Conservation (phyloP, 345 rosid genomes). For the Rhodamnia rubescens region DNA sequence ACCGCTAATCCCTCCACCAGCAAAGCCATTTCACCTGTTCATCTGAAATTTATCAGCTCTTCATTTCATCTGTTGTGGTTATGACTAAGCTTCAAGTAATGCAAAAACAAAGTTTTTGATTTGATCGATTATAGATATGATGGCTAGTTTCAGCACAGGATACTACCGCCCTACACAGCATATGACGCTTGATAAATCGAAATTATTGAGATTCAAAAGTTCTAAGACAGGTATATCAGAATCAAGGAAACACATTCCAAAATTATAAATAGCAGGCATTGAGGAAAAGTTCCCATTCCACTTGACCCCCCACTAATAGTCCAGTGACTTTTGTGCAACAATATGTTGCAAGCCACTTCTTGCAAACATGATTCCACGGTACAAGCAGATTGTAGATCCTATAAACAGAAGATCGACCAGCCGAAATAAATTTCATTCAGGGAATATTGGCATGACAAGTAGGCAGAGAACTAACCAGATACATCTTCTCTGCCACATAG, state of each 20-base stretch:
- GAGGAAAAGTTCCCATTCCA: not conserved
- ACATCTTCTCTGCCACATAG: constrained; percentile 12
- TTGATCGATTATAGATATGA: not conserved
- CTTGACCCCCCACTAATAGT: not conserved
- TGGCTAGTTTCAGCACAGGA: not conserved
- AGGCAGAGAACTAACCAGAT: constrained; percentile 4
- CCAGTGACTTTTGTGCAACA: not conserved
- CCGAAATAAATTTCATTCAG: not conserved
- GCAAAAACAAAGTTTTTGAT: not conserved
- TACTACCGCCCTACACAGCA: not conserved
- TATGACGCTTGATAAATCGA: not conserved
- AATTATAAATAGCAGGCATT: not conserved
- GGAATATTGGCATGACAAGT: not conserved
- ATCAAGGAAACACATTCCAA: not conserved
- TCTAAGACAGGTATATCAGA: not conserved
- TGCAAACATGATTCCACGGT: not conserved
- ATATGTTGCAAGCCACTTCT: not conserved
- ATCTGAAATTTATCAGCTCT: not conserved
- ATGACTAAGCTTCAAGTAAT: not conserved
- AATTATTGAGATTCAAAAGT: not conserved
- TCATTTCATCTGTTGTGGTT: not conserved
- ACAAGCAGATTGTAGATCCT: not conserved
- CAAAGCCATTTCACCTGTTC: constrained; percentile 13
- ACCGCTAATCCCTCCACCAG: constrained; percentile 13
- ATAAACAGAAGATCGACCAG: not conserved